Base-by-base conservation (phyloP, 495 filamentous ascomycete species). In the Cryomyces minteri region DNA sequence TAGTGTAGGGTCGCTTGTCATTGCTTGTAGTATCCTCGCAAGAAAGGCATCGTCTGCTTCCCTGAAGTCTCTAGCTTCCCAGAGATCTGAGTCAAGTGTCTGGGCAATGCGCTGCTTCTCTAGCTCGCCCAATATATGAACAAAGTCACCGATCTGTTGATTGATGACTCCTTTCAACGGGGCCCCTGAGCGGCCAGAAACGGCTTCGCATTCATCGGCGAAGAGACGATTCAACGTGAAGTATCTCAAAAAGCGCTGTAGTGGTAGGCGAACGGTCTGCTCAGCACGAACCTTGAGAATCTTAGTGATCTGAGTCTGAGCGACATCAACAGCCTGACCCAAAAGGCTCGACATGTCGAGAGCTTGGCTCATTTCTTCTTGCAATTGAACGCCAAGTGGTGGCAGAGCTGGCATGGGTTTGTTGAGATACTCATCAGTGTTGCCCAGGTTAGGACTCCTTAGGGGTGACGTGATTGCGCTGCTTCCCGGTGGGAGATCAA, bases 171-270 rank as follows among this genome's bases (percentile, higher is more conserved):
- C 88, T 58, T 94, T 94, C 30, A 98, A 67, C 1, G 79, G 71
- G 5, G 77, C 80, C 3, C 88, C 88, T 44, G 84, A 78, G 44
- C 90, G 74, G 4, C 90, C 90, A 10, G 85, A 94, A 11, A 95
- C 84, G 4, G 90, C 84, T 60, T 99, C 90, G 53, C 90, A 99
- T 58, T 99, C 90, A 53, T 94, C 92, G 6, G 85, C 84, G 55
- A 96, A 99, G 25, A 94, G 74, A 29, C 88, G 74, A 52, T 95
- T 96, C 14, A 99, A 74, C 6, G 76, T 87, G 57, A 95, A 94
- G 56, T 96, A 96, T 43, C 85, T 77, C 28, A 96, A 58, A 58
- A 99, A 96, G 48, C 73, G 70, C 45, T 74, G 61, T n/a, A 84
- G 71, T 1, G 77, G 69, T n/a, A 93, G 66, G 10, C 77, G 74